These are phyloP conservation scores for Blastobotrys aristatus DNA, from an alignment of 1,139 yeast species.

Conservation along the genomic window DNA sequence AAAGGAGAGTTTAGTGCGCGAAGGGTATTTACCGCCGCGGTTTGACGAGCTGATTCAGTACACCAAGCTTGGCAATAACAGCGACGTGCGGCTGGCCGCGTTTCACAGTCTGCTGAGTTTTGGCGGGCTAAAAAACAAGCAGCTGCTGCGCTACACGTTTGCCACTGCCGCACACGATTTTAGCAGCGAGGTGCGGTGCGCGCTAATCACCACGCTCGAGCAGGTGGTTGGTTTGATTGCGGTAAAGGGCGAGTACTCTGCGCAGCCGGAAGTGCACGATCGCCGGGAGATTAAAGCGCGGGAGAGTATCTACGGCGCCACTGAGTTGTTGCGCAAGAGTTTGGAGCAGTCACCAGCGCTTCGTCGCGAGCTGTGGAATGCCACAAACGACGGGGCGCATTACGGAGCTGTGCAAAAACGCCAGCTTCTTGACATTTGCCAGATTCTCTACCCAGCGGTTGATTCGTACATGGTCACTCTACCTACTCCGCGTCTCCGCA, in stretches of 20 bases:
- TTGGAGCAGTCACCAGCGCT: slow-evolving; percentile 52
- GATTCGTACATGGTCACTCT: slow-evolving; percentile 58
- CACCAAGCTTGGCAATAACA: slow-evolving; percentile 47
- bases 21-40: slow-evolving; percentile 50
- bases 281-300: slow-evolving; percentile 40
- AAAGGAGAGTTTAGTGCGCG: slow-evolving; percentile 55
- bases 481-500: slow-evolving; percentile 63
- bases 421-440: slow-evolving; percentile 57
- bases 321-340: slow-evolving; percentile 61
- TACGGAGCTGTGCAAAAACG: slow-evolving; percentile 58
- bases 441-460: slow-evolving; percentile 59
- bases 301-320: slow-evolving; percentile 53
- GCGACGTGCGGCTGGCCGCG: slow-evolving; percentile 61
- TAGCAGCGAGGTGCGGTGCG: slow-evolving; percentile 48
- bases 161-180: slow-evolving; percentile 53
- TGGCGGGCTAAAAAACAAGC: slow-evolving; percentile 70
- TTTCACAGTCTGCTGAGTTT: slow-evolving; percentile 62
- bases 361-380: slow-evolving; percentile 58
- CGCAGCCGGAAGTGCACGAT: background rate
- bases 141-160: slow-evolving; percentile 58
- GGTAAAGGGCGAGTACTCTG: slow-evolving; percentile 44
- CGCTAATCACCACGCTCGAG: slow-evolving; percentile 46
- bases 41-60: slow-evolving; percentile 47
- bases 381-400: slow-evolving; percentile 45
- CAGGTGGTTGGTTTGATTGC: slow-evolving; percentile 65